These are phyloP conservation scores for Thinopyrum elongatum DNA, from an alignment of 176 grass and related monocot species.

Conservation along the genomic window DNA sequence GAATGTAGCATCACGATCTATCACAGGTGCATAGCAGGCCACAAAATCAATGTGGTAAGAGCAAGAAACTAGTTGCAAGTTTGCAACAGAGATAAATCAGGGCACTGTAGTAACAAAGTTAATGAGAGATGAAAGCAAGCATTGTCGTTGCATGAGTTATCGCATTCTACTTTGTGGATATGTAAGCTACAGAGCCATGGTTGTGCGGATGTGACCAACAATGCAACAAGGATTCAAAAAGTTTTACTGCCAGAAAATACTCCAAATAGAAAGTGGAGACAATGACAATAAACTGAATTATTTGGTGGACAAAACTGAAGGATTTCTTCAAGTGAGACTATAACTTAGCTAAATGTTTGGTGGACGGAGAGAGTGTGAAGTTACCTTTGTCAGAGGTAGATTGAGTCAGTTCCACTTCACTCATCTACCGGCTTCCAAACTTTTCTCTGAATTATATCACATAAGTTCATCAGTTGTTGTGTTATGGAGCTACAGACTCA, in stretches of 20 bases:
- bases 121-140: background rate
- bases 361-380: background rate
- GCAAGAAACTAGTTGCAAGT: background rate
- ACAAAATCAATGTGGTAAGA: background rate
- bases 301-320: background rate
- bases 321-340: background rate
- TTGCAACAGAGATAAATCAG: background rate
- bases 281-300: background rate
- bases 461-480: background rate
- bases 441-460: background rate
- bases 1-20: background rate
- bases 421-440: background rate
- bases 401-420: background rate
- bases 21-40: background rate
- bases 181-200: background rate
- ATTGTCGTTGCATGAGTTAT: background rate
- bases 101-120: background rate
- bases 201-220: background rate
- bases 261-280: background rate
- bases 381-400: background rate
- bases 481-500: background rate
- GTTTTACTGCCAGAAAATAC: background rate
- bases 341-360: background rate
- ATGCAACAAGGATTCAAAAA: background rate
- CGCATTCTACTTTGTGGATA: background rate